phyloP scores from a whole-genome alignment of 1,284 basidiomycete species.

The Earliella scabrosa region DNA sequence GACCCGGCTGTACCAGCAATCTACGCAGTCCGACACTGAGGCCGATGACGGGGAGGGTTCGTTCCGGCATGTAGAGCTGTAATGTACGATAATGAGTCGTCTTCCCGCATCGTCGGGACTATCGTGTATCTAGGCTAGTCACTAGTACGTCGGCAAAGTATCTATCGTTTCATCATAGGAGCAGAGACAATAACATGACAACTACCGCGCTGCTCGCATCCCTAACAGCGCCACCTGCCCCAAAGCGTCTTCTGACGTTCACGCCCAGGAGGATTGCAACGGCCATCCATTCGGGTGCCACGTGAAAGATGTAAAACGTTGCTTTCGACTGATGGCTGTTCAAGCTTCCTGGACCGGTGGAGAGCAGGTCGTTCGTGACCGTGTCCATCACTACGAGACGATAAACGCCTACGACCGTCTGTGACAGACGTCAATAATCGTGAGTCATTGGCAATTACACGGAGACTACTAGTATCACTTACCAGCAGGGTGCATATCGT shows the following conservation, averaged over 20 bases:
- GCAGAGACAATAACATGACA: too few relatives aligned
- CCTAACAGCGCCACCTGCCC: too few relatives aligned
- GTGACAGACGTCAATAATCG: neutral
- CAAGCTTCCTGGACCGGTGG: neutral
- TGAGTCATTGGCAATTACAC: too few relatives aligned
- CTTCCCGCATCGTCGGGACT: neutral
- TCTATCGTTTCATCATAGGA: too few relatives aligned
- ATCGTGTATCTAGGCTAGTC: too few relatives aligned
- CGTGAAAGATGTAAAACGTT: constrained; percentile 39
- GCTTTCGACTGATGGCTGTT: neutral
- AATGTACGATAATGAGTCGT: constrained; percentile 14
- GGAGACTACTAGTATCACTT: too few relatives aligned
- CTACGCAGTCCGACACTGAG: constrained; percentile 35
- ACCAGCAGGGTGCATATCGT: neutral
- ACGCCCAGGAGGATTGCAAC: constrained; percentile 36
- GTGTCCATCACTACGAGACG: neutral
- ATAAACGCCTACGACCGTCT: constrained; percentile 1
- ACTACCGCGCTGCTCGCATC: too few relatives aligned
- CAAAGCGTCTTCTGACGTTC: constrained; percentile 37
- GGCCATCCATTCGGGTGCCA: constrained; percentile 46
- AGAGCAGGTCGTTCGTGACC: neutral
- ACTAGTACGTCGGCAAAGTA: too few relatives aligned
- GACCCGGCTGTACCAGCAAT: constrained; percentile 71
- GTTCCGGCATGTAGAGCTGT: constrained; percentile 72
- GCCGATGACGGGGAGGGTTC: constrained; percentile 55